Evolutionary conservation across 2,329 filamentous ascomycete species (phyloP).

Genomic region (Bipolaris bicolor): DNA sequence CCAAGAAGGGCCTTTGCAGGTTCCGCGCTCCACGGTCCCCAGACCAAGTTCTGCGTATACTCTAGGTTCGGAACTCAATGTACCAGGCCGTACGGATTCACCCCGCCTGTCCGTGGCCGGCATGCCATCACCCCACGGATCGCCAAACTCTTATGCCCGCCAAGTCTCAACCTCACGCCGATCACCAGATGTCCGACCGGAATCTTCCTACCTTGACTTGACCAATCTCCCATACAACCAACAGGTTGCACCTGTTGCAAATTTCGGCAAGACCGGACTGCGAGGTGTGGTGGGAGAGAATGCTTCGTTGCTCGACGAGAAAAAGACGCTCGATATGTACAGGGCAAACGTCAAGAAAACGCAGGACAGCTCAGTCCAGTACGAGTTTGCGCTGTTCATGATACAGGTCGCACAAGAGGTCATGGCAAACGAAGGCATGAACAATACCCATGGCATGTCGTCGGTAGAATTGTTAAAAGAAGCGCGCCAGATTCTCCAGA

Average conservation of each 20-base stretch:
- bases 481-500: conserved; percentile 86
- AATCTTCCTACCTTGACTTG: conserved; percentile 68
- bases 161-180: conserved; percentile 59
- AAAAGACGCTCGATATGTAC: conserved; percentile 98
- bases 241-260: conserved; percentile 67
- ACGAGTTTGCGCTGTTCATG: conserved; percentile 95
- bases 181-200: conserved; percentile 64
- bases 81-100: conserved; percentile 65
- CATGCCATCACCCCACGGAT: conserved; percentile 48
- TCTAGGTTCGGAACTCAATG: conserved; percentile 70
- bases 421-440: conserved; percentile 34
- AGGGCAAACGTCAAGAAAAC: conserved; percentile 97
- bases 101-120: conserved; percentile 57
- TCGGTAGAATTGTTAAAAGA: conserved; percentile 75
- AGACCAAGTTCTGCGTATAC: conserved; percentile 81
- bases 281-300: conserved; percentile 83
- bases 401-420: conserved; percentile 86
- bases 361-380: conserved; percentile 85
- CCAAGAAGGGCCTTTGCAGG: conserved; percentile 40
- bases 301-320: conserved; percentile 86
- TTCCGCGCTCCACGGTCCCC: conserved; percentile 63
- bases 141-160: conserved; percentile 53
- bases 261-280: conserved; percentile 81
- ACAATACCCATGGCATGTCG: conserved; percentile 53
- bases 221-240: conserved; percentile 78